Conservation (phyloP, 2,329 filamentous ascomycete species). For the Aspergillus persii region DNA sequence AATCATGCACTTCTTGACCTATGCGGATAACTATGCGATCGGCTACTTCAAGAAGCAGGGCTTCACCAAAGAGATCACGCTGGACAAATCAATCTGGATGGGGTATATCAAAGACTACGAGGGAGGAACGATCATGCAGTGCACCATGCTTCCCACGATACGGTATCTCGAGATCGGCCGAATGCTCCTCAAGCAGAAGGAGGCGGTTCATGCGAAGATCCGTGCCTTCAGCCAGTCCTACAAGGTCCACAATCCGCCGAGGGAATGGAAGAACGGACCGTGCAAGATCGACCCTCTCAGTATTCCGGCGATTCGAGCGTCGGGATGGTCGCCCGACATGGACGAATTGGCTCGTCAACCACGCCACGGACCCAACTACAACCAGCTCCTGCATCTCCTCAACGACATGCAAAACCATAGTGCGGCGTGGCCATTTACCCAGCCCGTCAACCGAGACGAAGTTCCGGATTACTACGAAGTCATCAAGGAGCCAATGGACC, state of each 20-base stretch:
- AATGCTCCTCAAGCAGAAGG: constrained; percentile 97
- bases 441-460: constrained; percentile 91
- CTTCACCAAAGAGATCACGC: constrained; percentile 96
- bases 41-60: constrained; percentile 99
- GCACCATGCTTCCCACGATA: constrained; percentile 91
- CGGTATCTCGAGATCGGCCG: constrained; percentile 89
- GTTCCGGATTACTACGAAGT: constrained; percentile 99
- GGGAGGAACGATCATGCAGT: constrained; percentile 98
- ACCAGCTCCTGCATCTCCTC: constrained; percentile 84
- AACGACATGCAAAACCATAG: constrained; percentile 94
- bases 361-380: constrained; percentile 94
- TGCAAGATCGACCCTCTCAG: constrained; percentile 77
- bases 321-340: constrained; percentile 97
- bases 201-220: constrained; percentile 92
- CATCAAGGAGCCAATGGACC: constrained; percentile 96
- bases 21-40: constrained; percentile 98
- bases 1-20: constrained; percentile 98
- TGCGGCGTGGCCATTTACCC: constrained; percentile 89
- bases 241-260: constrained; percentile 78
- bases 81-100: constrained; percentile 92
- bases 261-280: constrained; percentile 77
- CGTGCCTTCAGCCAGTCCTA: constrained; percentile 86
- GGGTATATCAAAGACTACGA: constrained; percentile 99
- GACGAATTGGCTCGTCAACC: constrained; percentile 93
- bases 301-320: constrained; percentile 84